Percentiles rank a stretch among this genome's conserved stretches.
phyloP scores from a whole-genome alignment of 768 basidiomycete genomes.

The Hydnum rufescens region DNA sequence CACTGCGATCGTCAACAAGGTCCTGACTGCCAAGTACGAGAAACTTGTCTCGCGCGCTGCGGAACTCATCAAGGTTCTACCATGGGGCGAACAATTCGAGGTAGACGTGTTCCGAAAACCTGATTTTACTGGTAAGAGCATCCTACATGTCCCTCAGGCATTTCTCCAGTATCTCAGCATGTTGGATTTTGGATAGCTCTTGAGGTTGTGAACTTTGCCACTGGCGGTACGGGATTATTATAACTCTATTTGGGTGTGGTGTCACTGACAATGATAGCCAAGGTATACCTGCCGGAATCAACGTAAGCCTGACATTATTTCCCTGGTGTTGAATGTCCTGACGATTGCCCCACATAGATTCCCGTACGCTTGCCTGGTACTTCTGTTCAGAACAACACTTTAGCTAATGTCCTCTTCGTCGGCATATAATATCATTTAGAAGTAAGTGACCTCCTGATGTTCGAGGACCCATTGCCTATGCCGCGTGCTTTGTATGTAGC shows the following conservation, averaged over 20 bases:
- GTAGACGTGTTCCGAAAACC: slow-evolving; percentile 57
- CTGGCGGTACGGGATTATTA: too few species aligned
- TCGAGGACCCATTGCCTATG: slow-evolving; percentile 1
- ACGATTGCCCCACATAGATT: slow-evolving; percentile 27
- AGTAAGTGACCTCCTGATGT: slow-evolving; percentile 2
- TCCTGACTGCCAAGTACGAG: slow-evolving; percentile 65
- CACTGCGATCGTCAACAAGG: slow-evolving; percentile 75
- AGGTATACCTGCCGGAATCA: slow-evolving; percentile 73
- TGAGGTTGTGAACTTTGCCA: slow-evolving; percentile 65
- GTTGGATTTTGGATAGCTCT: slow-evolving; percentile 32
- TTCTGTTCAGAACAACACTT: background rate
- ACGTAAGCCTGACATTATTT: slow-evolving; percentile 26
- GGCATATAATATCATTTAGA: background rate
- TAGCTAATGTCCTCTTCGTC: background rate
- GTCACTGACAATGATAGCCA: too few species aligned
- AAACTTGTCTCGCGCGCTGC: slow-evolving; percentile 56
- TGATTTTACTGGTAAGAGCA: slow-evolving; percentile 32
- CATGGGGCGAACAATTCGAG: slow-evolving; percentile 47
- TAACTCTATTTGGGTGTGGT: slow-evolving; percentile 19
- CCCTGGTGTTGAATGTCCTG: slow-evolving; percentile 1
- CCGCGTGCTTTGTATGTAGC: slow-evolving; percentile 32
- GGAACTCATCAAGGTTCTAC: slow-evolving; percentile 56
- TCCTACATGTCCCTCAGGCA: background rate
- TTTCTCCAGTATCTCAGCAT: too few species aligned
- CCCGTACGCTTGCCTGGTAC: slow-evolving; percentile 31